Evolutionary conservation across 2,329 filamentous ascomycete species (phyloP).

Genomic region (Pyrenophora tritici-repentis): DNA sequence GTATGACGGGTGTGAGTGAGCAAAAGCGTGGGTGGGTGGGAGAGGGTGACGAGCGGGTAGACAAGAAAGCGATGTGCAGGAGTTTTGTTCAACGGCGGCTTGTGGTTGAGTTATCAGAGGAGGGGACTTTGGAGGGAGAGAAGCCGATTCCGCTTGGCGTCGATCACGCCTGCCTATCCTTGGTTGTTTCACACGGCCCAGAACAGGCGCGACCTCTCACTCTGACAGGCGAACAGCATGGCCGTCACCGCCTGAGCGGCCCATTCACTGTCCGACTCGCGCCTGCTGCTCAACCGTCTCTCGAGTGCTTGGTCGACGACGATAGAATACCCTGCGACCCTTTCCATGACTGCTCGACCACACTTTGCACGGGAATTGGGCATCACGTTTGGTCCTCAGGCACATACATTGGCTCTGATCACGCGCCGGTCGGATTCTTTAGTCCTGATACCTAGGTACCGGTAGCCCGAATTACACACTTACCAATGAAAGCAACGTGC

Average conservation of each 20-base stretch:
- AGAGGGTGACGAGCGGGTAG: constrained; percentile 19
- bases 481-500: too few relatives aligned
- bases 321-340: too few relatives aligned
- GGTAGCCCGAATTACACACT: too few relatives aligned
- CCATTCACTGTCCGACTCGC: constrained; percentile 1
- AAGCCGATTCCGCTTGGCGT: constrained; percentile 29
- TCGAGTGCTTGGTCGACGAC: neutral
- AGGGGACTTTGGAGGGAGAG: constrained; percentile 24
- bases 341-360: constrained; percentile 19
- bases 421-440: neutral
- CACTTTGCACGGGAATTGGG: constrained; percentile 11
- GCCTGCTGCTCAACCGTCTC: neutral
- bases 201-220: constrained; percentile 25
- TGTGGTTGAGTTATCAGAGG: constrained; percentile 34
- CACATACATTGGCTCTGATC: neutral
- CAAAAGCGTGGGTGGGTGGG: constrained; percentile 15
- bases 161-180: constrained; percentile 35
- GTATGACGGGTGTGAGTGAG: constrained; percentile 12
- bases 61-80: constrained; percentile 26
- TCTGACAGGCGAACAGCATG: constrained; percentile 14
- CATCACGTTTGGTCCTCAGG: constrained; percentile 3
- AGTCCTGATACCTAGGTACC: too few relatives aligned
- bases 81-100: constrained; percentile 27
- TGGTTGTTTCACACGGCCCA: constrained; percentile 34
- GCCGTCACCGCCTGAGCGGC: constrained; percentile 18